Percentiles rank a stretch among this genome's conserved stretches.
These are phyloP conservation scores for Citrus reticulata DNA, from an alignment of 345 rosid species.

Conservation along the genomic window DNA sequence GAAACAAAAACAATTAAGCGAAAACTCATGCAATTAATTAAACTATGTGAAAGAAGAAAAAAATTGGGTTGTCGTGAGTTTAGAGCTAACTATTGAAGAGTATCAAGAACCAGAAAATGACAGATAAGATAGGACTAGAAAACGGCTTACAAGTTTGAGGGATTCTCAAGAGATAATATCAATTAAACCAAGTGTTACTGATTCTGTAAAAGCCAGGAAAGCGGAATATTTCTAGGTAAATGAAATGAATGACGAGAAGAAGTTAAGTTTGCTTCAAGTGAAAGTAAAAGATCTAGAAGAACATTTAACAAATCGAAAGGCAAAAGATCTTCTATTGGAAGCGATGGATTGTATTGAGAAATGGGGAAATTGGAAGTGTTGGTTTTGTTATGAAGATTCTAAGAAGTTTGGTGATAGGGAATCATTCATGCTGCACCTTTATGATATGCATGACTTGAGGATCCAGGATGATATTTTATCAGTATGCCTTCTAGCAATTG, in stretches of 20 bases:
- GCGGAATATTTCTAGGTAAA: neutral
- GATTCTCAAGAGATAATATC: too few relatives aligned
- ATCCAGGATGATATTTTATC: neutral
- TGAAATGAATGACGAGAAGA: neutral
- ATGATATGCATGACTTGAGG: neutral
- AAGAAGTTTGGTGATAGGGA: neutral
- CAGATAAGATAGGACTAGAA: too few relatives aligned
- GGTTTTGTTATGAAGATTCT: neutral
- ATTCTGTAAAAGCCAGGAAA: neutral
- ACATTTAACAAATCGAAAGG: neutral
- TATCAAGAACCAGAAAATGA: neutral
- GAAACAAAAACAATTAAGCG: neutral
- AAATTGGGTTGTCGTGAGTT: neutral
- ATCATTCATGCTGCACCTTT: neutral
- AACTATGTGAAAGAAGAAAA: neutral
- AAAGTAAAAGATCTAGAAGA: neutral
- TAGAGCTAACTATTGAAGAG: neutral
- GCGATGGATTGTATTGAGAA: neutral
- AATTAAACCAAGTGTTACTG: too few relatives aligned
- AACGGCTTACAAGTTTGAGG: too few relatives aligned
- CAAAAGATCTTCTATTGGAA: neutral
- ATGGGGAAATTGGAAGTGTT: neutral
- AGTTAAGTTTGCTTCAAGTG: neutral
- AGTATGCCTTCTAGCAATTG: neutral
- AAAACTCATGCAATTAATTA: neutral